Evolutionary conservation across 129 eudicot genomes (phyloP).

Genomic region (Scalesia atractyloides): DNA sequence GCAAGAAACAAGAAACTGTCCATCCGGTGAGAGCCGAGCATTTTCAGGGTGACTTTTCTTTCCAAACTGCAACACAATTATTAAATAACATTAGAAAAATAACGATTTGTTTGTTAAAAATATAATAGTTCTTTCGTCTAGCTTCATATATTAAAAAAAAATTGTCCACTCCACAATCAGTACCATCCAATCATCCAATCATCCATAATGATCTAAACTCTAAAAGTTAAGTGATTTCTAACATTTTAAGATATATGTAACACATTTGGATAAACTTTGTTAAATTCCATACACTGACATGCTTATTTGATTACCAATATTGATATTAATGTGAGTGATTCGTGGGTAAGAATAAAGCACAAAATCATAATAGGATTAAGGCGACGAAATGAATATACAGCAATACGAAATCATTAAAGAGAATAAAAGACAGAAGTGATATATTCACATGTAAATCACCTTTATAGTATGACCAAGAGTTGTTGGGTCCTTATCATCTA

Average conservation of each 20-base stretch:
- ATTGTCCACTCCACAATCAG: neutral
- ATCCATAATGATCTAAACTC: neutral
- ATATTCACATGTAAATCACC: too few relatives aligned
- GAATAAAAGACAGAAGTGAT: too few relatives aligned
- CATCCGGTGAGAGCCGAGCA: conserved; percentile 95
- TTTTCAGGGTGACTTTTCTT: conserved; percentile 93
- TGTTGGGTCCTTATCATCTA: conserved; percentile 87
- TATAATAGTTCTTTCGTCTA: neutral
- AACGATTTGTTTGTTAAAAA: neutral
- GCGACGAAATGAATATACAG: neutral
- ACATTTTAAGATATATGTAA: neutral
- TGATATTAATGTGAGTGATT: neutral
- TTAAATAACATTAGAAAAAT: conserved; percentile 6
- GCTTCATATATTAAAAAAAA: neutral
- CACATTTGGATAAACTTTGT: neutral
- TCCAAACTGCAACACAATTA: conserved; percentile 77
- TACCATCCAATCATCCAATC: neutral
- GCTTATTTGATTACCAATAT: neutral
- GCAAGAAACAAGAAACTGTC: conserved; percentile 97
- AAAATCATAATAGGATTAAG: neutral
- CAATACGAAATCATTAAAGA: too few relatives aligned
- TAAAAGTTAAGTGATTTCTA: neutral
- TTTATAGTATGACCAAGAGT: conserved; percentile 83
- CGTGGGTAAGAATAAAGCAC: neutral
- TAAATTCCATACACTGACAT: neutral